Evolutionary conservation across 495 filamentous ascomycete genomes (phyloP).

Genomic region (Penicillium longicatenatum): DNA sequence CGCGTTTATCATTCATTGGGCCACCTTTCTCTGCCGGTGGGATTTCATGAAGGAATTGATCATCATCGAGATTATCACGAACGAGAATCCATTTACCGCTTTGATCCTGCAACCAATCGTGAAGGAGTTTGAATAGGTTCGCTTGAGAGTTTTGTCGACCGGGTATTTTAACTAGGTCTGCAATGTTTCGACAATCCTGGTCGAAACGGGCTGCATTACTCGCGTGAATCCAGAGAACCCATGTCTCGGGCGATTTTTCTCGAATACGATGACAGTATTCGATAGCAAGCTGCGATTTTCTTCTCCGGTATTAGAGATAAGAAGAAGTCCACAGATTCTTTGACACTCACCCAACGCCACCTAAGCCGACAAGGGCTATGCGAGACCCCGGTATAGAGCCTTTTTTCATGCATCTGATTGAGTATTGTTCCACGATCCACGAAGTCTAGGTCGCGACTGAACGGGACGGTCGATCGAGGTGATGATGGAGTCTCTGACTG

Average conservation of each 20-base stretch:
- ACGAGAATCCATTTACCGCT: constrained; percentile 18
- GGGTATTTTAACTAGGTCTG: constrained; percentile 34
- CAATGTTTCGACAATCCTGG: constrained; percentile 42
- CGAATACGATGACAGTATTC: constrained; percentile 39
- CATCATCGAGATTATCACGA: constrained; percentile 19
- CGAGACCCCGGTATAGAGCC: constrained; percentile 19
- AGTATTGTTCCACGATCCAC: constrained; percentile 28
- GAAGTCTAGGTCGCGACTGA: constrained; percentile 37
- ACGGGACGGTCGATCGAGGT: constrained; percentile 30
- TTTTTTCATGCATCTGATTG: constrained; percentile 25
- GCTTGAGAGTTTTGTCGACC: constrained; percentile 38
- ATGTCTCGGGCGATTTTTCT: constrained; percentile 40
- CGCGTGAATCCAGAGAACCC: constrained; percentile 54
- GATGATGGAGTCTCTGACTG: constrained; percentile 19
- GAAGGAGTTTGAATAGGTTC: constrained; percentile 42
- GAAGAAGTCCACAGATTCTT: constrained; percentile 14
- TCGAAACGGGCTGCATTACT: constrained; percentile 40
- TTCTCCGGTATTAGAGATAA: constrained; percentile 10
- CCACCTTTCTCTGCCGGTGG: background rate
- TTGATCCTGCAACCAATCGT: constrained; percentile 40
- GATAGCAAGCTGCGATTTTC: constrained; percentile 45
- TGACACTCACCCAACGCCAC: constrained; percentile 35
- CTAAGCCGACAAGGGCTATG: constrained; percentile 33
- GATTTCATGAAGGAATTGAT: constrained; percentile 24
- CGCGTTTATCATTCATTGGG: background rate